phyloP scores from a whole-genome alignment of 371 early-diverging fungal genomes.

The Saksenaea vasiformis region DNA sequence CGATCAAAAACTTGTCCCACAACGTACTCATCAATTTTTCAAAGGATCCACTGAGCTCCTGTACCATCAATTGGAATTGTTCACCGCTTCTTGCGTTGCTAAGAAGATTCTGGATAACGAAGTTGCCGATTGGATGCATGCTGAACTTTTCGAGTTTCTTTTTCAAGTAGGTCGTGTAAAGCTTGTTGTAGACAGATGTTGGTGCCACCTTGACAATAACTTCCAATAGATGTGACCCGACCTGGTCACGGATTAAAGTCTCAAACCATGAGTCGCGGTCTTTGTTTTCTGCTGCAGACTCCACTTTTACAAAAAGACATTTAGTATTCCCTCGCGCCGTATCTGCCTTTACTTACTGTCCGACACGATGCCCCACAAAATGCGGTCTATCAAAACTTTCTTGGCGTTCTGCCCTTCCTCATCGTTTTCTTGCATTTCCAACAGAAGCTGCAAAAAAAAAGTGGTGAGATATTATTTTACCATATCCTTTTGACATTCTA shows the following conservation, averaged over 20 bases:
- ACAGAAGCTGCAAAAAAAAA: slow-evolving; percentile 31
- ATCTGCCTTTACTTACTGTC: slow-evolving; percentile 25
- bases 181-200: slow-evolving; percentile 58
- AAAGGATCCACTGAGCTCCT: slow-evolving; percentile 57
- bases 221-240: slow-evolving; percentile 72
- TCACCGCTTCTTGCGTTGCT: slow-evolving; percentile 55
- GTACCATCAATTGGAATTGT: slow-evolving; percentile 65
- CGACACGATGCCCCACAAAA: slow-evolving; percentile 63
- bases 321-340: neutral
- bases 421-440: slow-evolving; percentile 58
- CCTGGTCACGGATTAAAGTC: slow-evolving; percentile 60
- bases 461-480: neutral
- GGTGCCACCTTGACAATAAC: slow-evolving; percentile 62
- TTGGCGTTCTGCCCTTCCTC: slow-evolving; percentile 47
- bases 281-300: slow-evolving; percentile 28
- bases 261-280: slow-evolving; percentile 63
- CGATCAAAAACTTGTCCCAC: neutral
- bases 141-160: slow-evolving; percentile 63
- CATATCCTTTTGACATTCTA: slow-evolving; percentile 10
- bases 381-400: slow-evolving; percentile 62
- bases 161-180: slow-evolving; percentile 71
- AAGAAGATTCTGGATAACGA: slow-evolving; percentile 80
- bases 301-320: slow-evolving; percentile 9
- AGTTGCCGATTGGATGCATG: slow-evolving; percentile 76
- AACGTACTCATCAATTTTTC: slow-evolving; percentile 54